Conservation (phyloP, 192 early-diverging fungal genomes). For the Dimargaris cristalligena region DNA sequence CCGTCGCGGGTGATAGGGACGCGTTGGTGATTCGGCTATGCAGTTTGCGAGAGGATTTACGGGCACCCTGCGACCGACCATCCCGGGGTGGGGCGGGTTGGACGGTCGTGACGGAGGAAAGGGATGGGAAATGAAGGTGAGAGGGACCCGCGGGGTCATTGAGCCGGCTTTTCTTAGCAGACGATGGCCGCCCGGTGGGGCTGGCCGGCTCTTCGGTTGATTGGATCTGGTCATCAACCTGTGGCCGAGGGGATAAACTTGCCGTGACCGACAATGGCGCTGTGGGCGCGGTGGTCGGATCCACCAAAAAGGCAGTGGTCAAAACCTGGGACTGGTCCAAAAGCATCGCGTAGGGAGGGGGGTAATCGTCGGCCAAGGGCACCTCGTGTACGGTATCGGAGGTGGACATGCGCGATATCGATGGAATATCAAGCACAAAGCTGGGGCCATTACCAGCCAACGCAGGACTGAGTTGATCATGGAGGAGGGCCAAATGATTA, state of each 20-base stretch:
- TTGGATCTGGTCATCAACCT: too few species aligned
- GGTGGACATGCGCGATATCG: slow-evolving; percentile 7
- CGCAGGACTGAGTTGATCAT: background rate
- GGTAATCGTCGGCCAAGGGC: background rate
- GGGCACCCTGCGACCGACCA: background rate
- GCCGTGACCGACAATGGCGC: too few species aligned
- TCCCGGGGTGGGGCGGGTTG: background rate
- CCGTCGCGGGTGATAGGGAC: background rate
- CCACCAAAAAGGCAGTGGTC: background rate
- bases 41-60: background rate
- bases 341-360: background rate
- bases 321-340: background rate
- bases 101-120: background rate
- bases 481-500: background rate
- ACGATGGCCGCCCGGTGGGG: too few species aligned
- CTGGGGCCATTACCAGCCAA: background rate
- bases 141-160: background rate
- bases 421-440: background rate
- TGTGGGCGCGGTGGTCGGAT: background rate
- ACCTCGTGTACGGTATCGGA: slow-evolving; percentile 4
- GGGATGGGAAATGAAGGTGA: background rate
- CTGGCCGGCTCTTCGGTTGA: background rate
- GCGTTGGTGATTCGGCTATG: background rate
- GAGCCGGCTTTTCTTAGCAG: background rate
- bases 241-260: too few species aligned